These are phyloP conservation scores for Mortierella sp. DNA, from an alignment of 371 early-diverging fungal genomes.

Conservation along the genomic window DNA sequence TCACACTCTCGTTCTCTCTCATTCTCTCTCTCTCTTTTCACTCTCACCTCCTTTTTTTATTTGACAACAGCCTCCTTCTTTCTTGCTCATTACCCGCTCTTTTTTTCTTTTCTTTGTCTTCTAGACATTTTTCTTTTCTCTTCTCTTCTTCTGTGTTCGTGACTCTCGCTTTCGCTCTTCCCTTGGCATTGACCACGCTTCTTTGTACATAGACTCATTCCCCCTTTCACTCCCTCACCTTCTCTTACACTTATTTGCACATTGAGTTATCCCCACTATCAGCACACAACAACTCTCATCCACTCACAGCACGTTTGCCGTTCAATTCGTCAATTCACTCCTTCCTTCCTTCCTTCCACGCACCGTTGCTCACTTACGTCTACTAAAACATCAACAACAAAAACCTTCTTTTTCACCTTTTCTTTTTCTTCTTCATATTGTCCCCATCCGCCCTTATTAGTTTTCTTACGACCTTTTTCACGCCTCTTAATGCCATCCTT, in stretches of 20 bases:
- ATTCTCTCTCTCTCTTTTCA: background rate
- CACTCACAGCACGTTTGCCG: background rate
- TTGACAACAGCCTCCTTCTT: background rate
- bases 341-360: background rate
- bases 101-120: background rate
- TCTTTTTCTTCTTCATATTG: background rate
- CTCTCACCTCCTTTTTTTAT: background rate
- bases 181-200: background rate
- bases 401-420: background rate
- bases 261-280: background rate
- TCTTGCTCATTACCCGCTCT: slow-evolving; percentile 5
- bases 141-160: background rate
- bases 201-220: background rate
- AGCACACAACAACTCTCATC: background rate
- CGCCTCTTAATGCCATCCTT: background rate
- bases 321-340: background rate
- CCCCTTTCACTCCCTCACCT: background rate
- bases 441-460: background rate
- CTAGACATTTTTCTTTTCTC: background rate
- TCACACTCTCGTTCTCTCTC: background rate
- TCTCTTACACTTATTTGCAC: background rate
- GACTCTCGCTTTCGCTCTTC: background rate
- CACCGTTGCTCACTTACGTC: background rate
- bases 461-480: background rate
- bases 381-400: background rate